Percentiles rank a stretch among this genome's conserved stretches.
These are phyloP conservation scores for Didymella exigua DNA, from an alignment of 2,329 filamentous ascomycete genomes.

Conservation along the genomic window DNA sequence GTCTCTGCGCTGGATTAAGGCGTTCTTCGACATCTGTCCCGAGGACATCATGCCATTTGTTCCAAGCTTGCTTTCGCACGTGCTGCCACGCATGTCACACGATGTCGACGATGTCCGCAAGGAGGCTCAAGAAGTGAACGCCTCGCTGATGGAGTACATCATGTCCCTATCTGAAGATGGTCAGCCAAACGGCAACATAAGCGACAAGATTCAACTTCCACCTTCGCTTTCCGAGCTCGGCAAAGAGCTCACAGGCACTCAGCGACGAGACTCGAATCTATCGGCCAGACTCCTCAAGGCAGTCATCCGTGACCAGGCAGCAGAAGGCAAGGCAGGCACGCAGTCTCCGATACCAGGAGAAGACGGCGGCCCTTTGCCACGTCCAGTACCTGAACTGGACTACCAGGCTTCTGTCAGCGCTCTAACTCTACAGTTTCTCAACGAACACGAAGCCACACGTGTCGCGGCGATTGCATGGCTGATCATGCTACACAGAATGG, in stretches of 20 bases:
- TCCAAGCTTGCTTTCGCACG: conserved; percentile 86
- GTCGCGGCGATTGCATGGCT: conserved; percentile 95
- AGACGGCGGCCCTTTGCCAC: conserved; percentile 52
- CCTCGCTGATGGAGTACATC: conserved; percentile 90
- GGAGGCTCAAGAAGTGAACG: conserved; percentile 87
- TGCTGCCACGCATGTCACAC: conserved; percentile 92
- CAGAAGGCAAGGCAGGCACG: conserved; percentile 37
- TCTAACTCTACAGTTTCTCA: conserved; percentile 89
- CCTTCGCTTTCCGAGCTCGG: conserved; percentile 46
- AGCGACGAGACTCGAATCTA: conserved; percentile 48
- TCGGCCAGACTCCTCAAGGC: conserved; percentile 44
- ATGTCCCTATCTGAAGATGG: conserved; percentile 77
- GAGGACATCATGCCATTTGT: conserved; percentile 96
- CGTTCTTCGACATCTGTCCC: conserved; percentile 95
- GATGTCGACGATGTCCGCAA: conserved; percentile 86
- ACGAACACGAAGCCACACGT: conserved; percentile 94
- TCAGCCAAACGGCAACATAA: conserved; percentile 35
- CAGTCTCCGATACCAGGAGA: conserved; percentile 52
- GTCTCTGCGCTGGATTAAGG: conserved; percentile 91
- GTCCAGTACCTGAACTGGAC: conserved; percentile 73
- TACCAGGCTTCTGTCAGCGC: conserved; percentile 95
- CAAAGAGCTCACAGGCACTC: conserved; percentile 51
- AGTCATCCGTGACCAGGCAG: conserved; percentile 41
- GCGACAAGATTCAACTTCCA: conserved; percentile 52
- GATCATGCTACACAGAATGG: conserved; percentile 96